These are phyloP conservation scores for Acanthamoeba castellanii DNA, from an alignment of 208 protist species.

Conservation along the genomic window DNA sequence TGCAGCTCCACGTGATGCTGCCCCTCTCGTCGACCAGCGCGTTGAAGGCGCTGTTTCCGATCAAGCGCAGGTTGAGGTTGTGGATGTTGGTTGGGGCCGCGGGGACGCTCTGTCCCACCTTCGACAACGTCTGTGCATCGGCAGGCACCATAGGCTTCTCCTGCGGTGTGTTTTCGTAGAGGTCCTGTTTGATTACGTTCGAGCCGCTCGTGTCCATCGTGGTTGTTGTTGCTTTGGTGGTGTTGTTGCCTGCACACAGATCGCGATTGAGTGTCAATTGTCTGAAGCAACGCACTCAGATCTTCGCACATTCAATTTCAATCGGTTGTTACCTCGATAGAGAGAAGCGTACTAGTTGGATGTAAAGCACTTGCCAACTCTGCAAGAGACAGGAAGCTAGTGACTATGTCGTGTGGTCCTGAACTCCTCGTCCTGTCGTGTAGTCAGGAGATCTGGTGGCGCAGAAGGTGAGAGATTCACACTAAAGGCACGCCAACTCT, in stretches of 20 bases:
- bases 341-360: not conserved
- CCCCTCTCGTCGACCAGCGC: conserved; percentile 81
- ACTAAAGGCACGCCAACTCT: conserved; percentile 12
- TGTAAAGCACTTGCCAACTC: not conserved
- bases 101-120: not conserved
- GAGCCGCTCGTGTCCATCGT: conserved; percentile 28
- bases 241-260: not conserved
- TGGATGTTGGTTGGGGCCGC: conserved; percentile 67
- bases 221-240: not conserved
- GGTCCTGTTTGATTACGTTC: conserved; percentile 31
- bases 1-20: conserved; percentile 80
- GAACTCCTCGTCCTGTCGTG: conserved; percentile 14
- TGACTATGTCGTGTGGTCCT: not conserved
- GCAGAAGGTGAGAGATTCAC: conserved; percentile 17
- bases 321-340: too few relatives aligned
- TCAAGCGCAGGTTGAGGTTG: conserved; percentile 82
- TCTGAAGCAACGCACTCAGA: too few relatives aligned
- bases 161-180: conserved; percentile 27
- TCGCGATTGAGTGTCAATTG: not conserved
- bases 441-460: not conserved
- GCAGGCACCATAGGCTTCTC: not conserved
- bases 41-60: conserved; percentile 83
- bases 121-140: not conserved
- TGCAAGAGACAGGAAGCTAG: too few relatives aligned
- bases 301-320: too few relatives aligned